phyloP scores from a whole-genome alignment of 306 rosid genomes.

The Astragalus membranaceus region DNA sequence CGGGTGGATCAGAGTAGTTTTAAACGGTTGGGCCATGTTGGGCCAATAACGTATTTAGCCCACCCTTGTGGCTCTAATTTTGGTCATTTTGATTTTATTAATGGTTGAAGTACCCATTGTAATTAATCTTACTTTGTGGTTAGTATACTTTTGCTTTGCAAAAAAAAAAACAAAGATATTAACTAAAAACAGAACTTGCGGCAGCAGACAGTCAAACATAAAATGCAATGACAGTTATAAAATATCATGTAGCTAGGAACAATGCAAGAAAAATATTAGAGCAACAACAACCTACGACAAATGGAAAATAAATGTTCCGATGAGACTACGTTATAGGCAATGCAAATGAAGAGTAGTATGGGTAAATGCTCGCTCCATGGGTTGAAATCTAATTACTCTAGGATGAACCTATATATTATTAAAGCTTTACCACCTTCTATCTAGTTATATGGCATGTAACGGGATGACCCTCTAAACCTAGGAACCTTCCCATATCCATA shows the following conservation, averaged over 20 bases:
- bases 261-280: not conserved
- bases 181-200: constrained; percentile 10
- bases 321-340: not conserved
- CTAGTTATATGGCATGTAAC: constrained; percentile 82
- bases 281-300: not conserved
- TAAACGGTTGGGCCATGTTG: too few relatives aligned
- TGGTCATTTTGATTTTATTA: too few relatives aligned
- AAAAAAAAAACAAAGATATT: not conserved
- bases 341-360: not conserved
- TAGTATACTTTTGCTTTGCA: too few relatives aligned
- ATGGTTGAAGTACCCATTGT: too few relatives aligned
- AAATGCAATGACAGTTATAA: constrained; percentile 12
- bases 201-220: not conserved
- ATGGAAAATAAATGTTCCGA: not conserved
- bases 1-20: too few relatives aligned
- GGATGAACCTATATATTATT: constrained; percentile 11
- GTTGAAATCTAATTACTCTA: constrained; percentile 1
- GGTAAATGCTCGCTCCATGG: not conserved
- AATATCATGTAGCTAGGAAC: constrained; percentile 1
- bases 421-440: constrained; percentile 18
- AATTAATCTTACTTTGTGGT: too few relatives aligned
- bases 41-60: too few relatives aligned
- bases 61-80: too few relatives aligned
- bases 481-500: constrained; percentile 92
- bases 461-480: constrained; percentile 65